Evolutionary conservation across 2,329 filamentous ascomycete genomes (phyloP), one percentile per base, ranked within the genome.

Genomic region (Colletotrichum coccodes): DNA sequence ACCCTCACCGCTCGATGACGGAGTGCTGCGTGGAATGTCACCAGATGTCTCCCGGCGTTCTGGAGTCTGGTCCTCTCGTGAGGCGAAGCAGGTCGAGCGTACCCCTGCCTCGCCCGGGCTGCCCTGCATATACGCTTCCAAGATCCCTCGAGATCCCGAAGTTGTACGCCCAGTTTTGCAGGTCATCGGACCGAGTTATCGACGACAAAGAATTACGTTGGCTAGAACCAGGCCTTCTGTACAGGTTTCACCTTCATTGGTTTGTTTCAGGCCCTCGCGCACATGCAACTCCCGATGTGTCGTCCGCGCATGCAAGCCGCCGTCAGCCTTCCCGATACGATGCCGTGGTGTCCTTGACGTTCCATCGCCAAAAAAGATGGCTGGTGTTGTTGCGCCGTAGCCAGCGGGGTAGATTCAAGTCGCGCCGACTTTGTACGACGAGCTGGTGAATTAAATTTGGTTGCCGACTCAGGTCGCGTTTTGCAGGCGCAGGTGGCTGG

Each of bases 1-100:
- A 56, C 30, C 18, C 61, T 68, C 65, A 68, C 65, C 65, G 65
- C 65, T 65, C 66, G 65, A 68, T 65, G 54, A 65, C 61, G 47
- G 65, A 49, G 56, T 47, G 47, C 61, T 54, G 47, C 60, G 34
- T 44, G 61, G 49, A 60, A 65, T 68, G 65, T 68, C 65, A 68
- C 65, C 49, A 49, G 64, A 42, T 60, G n/a, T 49, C 50, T 56
- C 53, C 54, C 54, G 47, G 32, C 32, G 61, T 23, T 56, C 30
- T 59, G 23, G 7, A 18, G 36, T 6, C 26, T 36, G 23, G 26
- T 60, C 54, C n/a, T 49, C 60, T 68, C 65, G 53, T 54, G 49
- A 53, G 60, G 62, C 57, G 47, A 32, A 59, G 54, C 26, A 56
- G 11, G 14, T n/a, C 23, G 8, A 44, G 53, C 46, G 16, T 26